Evolutionary conservation across 331 rosid genomes (phyloP).

Genomic region (Malus hybrid): DNA sequence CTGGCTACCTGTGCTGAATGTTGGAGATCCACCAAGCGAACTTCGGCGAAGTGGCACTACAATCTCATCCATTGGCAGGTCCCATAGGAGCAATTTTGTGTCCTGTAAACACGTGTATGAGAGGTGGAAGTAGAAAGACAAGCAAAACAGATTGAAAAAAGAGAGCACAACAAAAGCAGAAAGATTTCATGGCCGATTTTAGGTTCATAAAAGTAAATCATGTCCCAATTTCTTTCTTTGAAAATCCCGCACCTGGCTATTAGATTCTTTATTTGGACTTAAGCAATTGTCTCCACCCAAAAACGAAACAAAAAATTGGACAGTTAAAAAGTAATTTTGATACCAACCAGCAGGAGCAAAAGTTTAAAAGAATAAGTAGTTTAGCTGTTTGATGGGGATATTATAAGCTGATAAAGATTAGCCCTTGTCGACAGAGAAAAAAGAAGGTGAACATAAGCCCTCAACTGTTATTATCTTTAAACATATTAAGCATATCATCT

Average conservation of each 20-base stretch:
- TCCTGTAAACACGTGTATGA: conserved; percentile 42
- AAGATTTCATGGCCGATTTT: background rate
- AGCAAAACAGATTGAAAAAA: background rate
- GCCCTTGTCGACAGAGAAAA: background rate
- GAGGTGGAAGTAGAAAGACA: background rate
- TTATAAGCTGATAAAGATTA: background rate
- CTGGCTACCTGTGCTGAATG: conserved; percentile 87
- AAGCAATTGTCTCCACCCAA: background rate
- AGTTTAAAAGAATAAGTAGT: background rate
- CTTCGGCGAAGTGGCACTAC: conserved; percentile 80
- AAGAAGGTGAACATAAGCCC: background rate
- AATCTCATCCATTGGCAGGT: conserved; percentile 90
- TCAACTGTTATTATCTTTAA: background rate
- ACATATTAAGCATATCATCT: background rate
- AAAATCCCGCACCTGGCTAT: background rate
- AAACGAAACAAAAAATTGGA: background rate
- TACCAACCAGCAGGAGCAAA: background rate
- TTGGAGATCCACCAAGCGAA: conserved; percentile 93
- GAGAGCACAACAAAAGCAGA: background rate
- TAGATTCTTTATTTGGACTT: background rate
- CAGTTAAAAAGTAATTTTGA: background rate
- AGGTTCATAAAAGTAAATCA: background rate
- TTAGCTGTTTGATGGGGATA: background rate
- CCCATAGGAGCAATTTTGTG: conserved; percentile 94
- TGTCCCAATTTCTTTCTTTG: background rate